Percentiles rank a stretch among this genome's conserved stretches.
phyloP scores from a whole-genome alignment of 495 filamentous ascomycete species.

The Penicillium crystallinum region DNA sequence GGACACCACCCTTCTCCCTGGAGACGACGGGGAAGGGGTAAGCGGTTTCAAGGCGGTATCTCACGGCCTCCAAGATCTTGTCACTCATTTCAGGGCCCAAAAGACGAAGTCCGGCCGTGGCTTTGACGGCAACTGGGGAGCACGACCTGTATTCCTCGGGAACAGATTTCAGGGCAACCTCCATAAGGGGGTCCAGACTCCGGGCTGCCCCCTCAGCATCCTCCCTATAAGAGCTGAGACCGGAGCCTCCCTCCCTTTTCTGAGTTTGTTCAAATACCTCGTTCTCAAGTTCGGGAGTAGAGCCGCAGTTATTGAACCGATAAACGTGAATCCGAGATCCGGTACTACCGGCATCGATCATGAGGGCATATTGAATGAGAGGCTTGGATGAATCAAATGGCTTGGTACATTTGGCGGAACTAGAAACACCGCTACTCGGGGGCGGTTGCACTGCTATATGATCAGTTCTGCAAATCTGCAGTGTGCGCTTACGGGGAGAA shows the following conservation, averaged over 20 bases:
- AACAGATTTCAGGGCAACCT: conserved; percentile 73
- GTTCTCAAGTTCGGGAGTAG: conserved; percentile 88
- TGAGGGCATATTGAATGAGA: conserved; percentile 91
- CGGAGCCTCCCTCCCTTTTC: conserved; percentile 70
- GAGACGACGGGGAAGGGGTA: conserved; percentile 95
- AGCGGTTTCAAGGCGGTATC: conserved; percentile 72
- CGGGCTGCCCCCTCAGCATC: conserved; percentile 83
- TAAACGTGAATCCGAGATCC: conserved; percentile 98
- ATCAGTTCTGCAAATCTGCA: conserved; percentile 5
- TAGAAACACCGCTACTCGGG: conserved; percentile 16
- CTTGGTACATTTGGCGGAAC: conserved; percentile 65
- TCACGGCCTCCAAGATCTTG: conserved; percentile 81
- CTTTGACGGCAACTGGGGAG: conserved; percentile 91
- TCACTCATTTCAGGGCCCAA: conserved; percentile 76
- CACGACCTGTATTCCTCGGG: conserved; percentile 83
- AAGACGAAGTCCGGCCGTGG: conserved; percentile 86
- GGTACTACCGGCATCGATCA: conserved; percentile 98
- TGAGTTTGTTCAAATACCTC: conserved; percentile 89
- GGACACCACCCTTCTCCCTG: conserved; percentile 74
- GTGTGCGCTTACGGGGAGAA: background rate
- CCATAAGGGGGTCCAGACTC: conserved; percentile 83
- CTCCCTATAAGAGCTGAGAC: conserved; percentile 77
- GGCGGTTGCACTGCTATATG: conserved; percentile 23
- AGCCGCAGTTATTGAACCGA: conserved; percentile 96
- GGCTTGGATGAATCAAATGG: conserved; percentile 82